Evolutionary conservation across 2,329 filamentous ascomycete genomes (phyloP), one percentile per base, ranked within the genome.

Genomic region (Phaeomoniella chlamydospora): DNA sequence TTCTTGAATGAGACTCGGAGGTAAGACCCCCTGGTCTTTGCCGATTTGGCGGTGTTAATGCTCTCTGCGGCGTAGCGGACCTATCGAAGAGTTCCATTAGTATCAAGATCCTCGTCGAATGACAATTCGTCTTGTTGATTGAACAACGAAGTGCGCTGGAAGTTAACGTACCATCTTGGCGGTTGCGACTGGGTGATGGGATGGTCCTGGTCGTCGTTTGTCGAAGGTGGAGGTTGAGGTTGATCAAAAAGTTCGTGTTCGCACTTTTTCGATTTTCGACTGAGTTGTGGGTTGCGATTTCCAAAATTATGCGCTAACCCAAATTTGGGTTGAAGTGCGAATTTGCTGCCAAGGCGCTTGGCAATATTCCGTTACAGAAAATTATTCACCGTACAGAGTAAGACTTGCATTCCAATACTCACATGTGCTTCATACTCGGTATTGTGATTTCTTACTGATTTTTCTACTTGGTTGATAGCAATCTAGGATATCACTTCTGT

Each of bases 1-100:
- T 98, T 98, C 81, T 98, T 98, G 84, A 94, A 98, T 56, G 84
- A 93, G 56, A 96, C 88, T 64, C 90, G 86, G 58, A 98, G 83
- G 77, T 96, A 98, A 65, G 87, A 86, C 68, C 92, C 90, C 70
- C 90, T 87, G 62, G 88, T 82, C 73, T 88, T 85, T 68, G 90
- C 90, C 71, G 84, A 93, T 77, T 94, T 94, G 55, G 79, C 74
- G 66, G 78, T 70, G 57, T 80, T 72, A 64, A 92, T 88, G 35
- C 46, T 39, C 61, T 79, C 83, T 63, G 82, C 82, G 68, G 85
- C 85, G 86, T 94, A 94, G 69, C 87, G 85, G 74, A 93, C 85
- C 86, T 92, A 58, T 6, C 3, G 15, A 5, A 12, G n/a, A n/a
- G n/a, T n/a, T n/a, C n/a, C n/a, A n/a, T n/a, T n/a, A n/a, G n/a